Percentiles rank a stretch among this genome's conserved stretches.
phyloP scores from a whole-genome alignment of 176 grass and related monocot genomes.

The Zea luxurians region DNA sequence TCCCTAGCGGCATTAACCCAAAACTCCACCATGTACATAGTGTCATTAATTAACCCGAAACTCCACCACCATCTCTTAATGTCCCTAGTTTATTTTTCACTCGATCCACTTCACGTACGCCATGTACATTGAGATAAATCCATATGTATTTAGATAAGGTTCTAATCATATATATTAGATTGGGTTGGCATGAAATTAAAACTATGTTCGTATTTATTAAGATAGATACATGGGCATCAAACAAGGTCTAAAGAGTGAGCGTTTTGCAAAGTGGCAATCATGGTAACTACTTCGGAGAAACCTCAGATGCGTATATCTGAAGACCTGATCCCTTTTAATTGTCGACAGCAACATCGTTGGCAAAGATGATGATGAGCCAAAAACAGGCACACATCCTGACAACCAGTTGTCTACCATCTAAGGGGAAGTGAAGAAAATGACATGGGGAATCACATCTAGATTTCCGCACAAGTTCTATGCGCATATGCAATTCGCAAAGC shows the following conservation, averaged over 20 bases:
- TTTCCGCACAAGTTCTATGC: background rate
- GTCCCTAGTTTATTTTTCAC: no score
- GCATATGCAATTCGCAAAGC: background rate
- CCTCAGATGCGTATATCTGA: background rate
- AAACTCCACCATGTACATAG: no score
- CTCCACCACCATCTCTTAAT: no score
- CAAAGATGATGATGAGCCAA: conserved; percentile 8
- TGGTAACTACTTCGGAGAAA: background rate
- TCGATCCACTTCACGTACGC: no score
- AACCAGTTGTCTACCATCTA: conserved; percentile 17
- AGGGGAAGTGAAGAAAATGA: conserved; percentile 1
- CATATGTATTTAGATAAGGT: no score
- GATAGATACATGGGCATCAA: no score
- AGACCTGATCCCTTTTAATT: background rate
- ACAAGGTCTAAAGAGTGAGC: background rate
- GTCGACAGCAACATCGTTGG: background rate
- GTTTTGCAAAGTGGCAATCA: background rate
- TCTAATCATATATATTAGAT: no score
- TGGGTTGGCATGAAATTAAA: no score
- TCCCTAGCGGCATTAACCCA: no score
- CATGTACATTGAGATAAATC: no score
- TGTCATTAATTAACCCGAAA: no score
- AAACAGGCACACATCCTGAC: conserved; percentile 14
- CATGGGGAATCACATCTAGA: background rate
- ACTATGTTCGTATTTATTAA: no score